Evolutionary conservation across 768 basidiomycete species (phyloP).

Genomic region (Mycena venus): DNA sequence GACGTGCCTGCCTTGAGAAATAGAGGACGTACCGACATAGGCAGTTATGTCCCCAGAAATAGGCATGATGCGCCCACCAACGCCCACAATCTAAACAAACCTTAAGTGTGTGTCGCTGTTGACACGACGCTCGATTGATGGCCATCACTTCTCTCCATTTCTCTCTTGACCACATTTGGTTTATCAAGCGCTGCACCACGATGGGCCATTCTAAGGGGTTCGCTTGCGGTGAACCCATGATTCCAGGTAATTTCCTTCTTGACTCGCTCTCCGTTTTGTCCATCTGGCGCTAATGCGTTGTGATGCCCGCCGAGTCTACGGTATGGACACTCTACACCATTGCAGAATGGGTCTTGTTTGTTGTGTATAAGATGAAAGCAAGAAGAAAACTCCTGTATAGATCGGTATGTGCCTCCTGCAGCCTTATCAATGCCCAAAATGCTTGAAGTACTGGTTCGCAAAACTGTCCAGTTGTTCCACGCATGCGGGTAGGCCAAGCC

Average conservation of each 20-base stretch:
- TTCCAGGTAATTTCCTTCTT: no score
- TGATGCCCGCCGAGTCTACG: slow-evolving; percentile 1
- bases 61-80: slow-evolving; percentile 13
- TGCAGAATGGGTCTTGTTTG: not conserved
- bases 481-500: not conserved
- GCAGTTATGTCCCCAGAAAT: slow-evolving; percentile 6
- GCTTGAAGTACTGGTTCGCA: not conserved
- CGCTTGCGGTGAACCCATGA: not conserved
- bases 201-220: not conserved
- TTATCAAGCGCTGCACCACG: not conserved
- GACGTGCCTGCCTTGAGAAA: not conserved
- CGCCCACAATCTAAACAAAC: not conserved
- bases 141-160: no score
- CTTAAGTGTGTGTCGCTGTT: not conserved
- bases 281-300: not conserved
- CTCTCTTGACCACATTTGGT: not conserved
- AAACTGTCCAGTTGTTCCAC: not conserved
- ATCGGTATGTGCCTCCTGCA: slow-evolving; percentile 14
- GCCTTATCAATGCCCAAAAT: not conserved
- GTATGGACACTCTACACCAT: not conserved
- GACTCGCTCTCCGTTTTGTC: not conserved
- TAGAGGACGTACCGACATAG: not conserved
- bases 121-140: not conserved
- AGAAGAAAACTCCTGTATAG: not conserved
- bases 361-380: not conserved